phyloP scores from a whole-genome alignment of 2,329 filamentous ascomycete genomes.

The Paraphaeosphaeria minitans region DNA sequence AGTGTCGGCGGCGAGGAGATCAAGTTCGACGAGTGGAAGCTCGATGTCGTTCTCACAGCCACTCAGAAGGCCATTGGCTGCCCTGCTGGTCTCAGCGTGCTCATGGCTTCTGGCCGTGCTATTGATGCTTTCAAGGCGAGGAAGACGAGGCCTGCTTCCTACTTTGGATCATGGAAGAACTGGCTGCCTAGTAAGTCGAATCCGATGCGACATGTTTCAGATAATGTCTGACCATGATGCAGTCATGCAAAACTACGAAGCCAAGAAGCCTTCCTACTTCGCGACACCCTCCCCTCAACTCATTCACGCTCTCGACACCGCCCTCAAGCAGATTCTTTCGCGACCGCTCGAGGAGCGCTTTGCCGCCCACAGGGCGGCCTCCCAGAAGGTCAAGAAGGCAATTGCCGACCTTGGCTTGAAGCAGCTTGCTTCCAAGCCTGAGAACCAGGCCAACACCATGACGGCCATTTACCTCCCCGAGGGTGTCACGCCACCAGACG shows the following conservation, averaged over 20 bases:
- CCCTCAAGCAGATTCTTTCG: slow-evolving; percentile 83
- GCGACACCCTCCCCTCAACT: slow-evolving; percentile 95
- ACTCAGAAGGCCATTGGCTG: slow-evolving; percentile 97
- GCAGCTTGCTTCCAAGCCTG: slow-evolving; percentile 81
- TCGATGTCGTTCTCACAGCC: slow-evolving; percentile 92
- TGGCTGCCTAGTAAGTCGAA: slow-evolving; percentile 77
- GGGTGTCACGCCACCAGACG: slow-evolving; percentile 75
- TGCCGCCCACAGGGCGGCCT: slow-evolving; percentile 76
- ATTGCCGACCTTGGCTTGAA: slow-evolving; percentile 81
- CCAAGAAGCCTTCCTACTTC: slow-evolving; percentile 96
- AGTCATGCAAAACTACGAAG: slow-evolving; percentile 99
- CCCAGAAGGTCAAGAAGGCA: slow-evolving; percentile 84
- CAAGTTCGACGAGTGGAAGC: slow-evolving; percentile 89
- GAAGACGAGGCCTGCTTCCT: slow-evolving; percentile 81
- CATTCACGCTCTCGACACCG: slow-evolving; percentile 88
- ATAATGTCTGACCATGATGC: slow-evolving; percentile 14
- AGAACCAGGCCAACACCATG: slow-evolving; percentile 96
- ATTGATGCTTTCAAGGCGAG: slow-evolving; percentile 79
- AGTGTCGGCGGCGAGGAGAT: slow-evolving; percentile 96
- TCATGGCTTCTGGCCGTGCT: slow-evolving; percentile 89
- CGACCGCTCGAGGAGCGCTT: slow-evolving; percentile 82
- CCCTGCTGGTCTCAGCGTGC: slow-evolving; percentile 90
- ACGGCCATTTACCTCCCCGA: slow-evolving; percentile 96
- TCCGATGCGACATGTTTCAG: neutral
- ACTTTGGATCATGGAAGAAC: slow-evolving; percentile 97